These are phyloP conservation scores for Penicillium arizonense DNA, from an alignment of 495 filamentous ascomycete species.

Conservation along the genomic window DNA sequence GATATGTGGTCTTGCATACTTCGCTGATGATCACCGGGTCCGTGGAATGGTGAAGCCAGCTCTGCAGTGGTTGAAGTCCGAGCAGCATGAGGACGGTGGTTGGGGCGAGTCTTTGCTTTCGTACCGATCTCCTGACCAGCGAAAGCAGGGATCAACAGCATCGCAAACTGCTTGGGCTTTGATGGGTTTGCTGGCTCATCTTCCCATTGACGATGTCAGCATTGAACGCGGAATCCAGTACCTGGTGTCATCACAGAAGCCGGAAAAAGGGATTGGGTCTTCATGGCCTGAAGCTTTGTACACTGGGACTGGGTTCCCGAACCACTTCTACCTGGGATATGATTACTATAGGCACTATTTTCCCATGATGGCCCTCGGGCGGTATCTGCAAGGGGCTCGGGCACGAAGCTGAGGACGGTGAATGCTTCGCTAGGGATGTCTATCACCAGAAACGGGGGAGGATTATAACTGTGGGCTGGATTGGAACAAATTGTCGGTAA, in stretches of 20 bases:
- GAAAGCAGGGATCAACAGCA: conserved; percentile 14
- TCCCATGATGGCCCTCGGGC: conserved; percentile 38
- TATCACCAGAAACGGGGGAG: too few species aligned
- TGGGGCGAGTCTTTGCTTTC: conserved; percentile 35
- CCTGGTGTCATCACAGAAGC: neutral
- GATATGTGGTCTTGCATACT: conserved; percentile 26
- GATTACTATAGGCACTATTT: conserved; percentile 37
- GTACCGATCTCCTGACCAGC: conserved; percentile 16
- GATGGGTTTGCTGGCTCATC: conserved; percentile 26
- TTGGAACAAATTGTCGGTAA: too few species aligned
- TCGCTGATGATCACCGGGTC: neutral
- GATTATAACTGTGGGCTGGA: too few species aligned
- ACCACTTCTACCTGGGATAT: conserved; percentile 35
- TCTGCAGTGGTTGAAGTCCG: conserved; percentile 23
- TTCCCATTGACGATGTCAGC: conserved; percentile 1
- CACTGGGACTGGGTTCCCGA: conserved; percentile 39
- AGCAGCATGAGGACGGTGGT: conserved; percentile 34
- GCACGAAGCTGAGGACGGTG: neutral
- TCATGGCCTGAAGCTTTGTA: conserved; percentile 30
- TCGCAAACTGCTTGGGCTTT: conserved; percentile 39
- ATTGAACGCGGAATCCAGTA: conserved; percentile 24
- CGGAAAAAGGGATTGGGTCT: neutral
- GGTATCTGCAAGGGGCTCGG: conserved; percentile 16
- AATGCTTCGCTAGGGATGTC: too few species aligned
- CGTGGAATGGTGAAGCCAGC: conserved; percentile 7